These are phyloP conservation scores for Talaromyces sp. DNA, from an alignment of 2,329 filamentous ascomycete species.

Conservation along the genomic window DNA sequence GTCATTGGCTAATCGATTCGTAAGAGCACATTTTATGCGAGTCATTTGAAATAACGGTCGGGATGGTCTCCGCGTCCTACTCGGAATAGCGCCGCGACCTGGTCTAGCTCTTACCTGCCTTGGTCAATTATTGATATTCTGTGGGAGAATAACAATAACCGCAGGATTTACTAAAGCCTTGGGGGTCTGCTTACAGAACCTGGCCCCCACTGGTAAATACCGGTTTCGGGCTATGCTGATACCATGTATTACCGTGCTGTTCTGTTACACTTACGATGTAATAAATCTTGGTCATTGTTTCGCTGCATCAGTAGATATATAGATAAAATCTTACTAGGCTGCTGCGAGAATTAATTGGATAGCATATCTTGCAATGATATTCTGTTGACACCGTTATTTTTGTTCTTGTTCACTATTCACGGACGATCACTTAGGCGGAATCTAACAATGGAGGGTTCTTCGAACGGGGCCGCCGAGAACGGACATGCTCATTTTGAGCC, in stretches of 20 bases:
- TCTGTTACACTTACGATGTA: background rate
- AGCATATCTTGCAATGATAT: background rate
- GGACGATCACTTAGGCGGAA: background rate
- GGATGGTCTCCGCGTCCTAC: background rate
- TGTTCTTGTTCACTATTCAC: background rate
- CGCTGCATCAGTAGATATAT: background rate
- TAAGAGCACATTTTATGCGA: background rate
- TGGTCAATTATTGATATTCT: background rate
- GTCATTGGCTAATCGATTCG: conserved; percentile 1
- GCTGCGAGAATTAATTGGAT: background rate
- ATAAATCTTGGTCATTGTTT: background rate
- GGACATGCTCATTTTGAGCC: background rate
- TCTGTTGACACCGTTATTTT: background rate
- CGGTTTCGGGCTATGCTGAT: background rate
- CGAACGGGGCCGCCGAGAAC: background rate
- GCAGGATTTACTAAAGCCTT: no score
- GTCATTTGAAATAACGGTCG: background rate
- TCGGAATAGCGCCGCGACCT: background rate
- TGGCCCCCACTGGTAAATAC: background rate
- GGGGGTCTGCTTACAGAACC: no score
- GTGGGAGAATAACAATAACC: no score
- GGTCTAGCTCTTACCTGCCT: background rate
- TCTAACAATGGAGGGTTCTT: background rate
- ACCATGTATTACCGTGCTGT: background rate
- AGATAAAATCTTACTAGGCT: background rate